phyloP scores from a whole-genome alignment of 2,329 filamentous ascomycete genomes.

The Aspergillus uvarum region DNA sequence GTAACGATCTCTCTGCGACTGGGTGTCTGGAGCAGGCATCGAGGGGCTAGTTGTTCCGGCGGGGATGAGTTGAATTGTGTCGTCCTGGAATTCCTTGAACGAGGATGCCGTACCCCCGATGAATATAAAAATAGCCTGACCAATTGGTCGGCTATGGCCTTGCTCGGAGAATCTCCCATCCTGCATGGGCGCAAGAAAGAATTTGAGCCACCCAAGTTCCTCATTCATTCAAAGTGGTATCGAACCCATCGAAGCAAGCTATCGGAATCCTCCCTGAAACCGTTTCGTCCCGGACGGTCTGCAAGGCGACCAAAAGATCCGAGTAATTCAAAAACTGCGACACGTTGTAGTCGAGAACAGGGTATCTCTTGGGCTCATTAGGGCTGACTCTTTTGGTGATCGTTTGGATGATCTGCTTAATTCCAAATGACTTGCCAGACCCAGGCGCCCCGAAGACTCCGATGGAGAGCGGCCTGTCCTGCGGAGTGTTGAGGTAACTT shows the following conservation, averaged over 20 bases:
- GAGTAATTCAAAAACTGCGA: constrained; percentile 1
- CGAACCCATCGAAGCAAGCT: constrained; percentile 8
- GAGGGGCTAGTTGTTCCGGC: too few species aligned
- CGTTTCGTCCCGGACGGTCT: background rate
- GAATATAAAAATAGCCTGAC: constrained; percentile 4
- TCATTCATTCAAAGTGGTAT: background rate
- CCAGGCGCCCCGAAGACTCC: constrained; percentile 7
- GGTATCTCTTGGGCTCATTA: too few species aligned
- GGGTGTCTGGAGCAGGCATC: too few species aligned
- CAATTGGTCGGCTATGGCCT: background rate
- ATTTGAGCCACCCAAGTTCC: constrained; percentile 7
- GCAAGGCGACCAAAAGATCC: background rate
- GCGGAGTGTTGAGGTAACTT: background rate
- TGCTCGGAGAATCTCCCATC: constrained; percentile 7
- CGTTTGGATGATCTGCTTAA: background rate
- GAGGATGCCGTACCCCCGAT: background rate
- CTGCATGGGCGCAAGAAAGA: constrained; percentile 9
- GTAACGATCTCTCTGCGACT: too few species aligned
- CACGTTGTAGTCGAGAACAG: background rate
- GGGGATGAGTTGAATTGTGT: too few species aligned
- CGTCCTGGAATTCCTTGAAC: too few species aligned
- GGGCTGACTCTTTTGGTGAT: background rate
- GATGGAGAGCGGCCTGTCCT: constrained; percentile 2
- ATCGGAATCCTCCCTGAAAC: background rate
- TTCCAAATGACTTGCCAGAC: constrained; percentile 3